Conservation (phyloP, 108 stramenopile genomes). For the Stephanodiscus triporus region DNA sequence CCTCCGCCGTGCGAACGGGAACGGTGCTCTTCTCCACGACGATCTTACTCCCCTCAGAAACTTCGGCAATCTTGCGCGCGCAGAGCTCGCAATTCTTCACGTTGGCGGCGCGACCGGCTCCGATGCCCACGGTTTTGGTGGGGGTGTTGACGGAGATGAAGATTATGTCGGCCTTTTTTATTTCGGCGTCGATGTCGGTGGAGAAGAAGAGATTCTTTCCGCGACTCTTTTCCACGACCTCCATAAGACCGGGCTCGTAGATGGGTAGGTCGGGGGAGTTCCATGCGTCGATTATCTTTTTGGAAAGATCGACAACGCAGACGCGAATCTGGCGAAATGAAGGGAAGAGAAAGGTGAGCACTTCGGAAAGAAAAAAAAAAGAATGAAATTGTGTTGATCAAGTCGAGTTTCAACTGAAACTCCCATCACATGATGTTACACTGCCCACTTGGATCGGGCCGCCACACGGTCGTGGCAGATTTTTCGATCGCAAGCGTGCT, state of each 20-base stretch:
- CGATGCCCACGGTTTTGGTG: slow-evolving; percentile 97
- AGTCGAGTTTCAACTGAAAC: not conserved
- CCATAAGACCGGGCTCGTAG: slow-evolving; percentile 98
- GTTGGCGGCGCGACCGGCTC: slow-evolving; percentile 99
- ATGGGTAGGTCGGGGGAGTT: slow-evolving; percentile 95
- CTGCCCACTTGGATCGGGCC: not conserved
- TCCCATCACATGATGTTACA: not conserved
- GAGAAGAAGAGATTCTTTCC: slow-evolving; percentile 97
- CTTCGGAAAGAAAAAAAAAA: too few species aligned
- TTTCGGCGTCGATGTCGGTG: slow-evolving; percentile 94
- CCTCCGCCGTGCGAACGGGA: slow-evolving; percentile 97
- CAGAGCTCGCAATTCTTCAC: slow-evolving; percentile 99
- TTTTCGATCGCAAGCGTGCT: too few species aligned
- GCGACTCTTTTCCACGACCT: slow-evolving; percentile 82
- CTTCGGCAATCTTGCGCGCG: slow-evolving; percentile 97
- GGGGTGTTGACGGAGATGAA: slow-evolving; percentile 99
- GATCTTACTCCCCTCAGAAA: slow-evolving; percentile 90
- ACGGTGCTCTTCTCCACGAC: slow-evolving; percentile 99
- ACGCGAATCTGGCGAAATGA: slow-evolving; percentile 77
- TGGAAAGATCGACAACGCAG: slow-evolving; percentile 94
- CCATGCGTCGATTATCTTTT: slow-evolving; percentile 97
- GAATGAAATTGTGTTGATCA: too few species aligned
- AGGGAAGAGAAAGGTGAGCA: not conserved
- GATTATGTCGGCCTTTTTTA: slow-evolving; percentile 93
- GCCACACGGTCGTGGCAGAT: not conserved